These are phyloP conservation scores for Lasiodiplodia sp. DNA, from an alignment of 2,329 filamentous ascomycete genomes.

Conservation along the genomic window DNA sequence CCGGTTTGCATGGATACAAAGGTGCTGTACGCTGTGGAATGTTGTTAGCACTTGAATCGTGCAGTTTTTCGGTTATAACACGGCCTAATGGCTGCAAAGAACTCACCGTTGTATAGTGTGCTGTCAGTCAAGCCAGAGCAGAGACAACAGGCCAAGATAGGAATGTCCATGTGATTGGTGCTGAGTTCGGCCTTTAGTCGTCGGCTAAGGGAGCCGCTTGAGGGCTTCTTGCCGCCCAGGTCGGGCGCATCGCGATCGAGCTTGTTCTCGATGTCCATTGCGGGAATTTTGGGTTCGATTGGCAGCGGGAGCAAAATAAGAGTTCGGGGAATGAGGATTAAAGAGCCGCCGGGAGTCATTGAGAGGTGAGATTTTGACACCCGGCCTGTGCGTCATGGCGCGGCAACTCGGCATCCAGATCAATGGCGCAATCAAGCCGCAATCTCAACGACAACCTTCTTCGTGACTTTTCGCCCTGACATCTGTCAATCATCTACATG, in stretches of 20 bases:
- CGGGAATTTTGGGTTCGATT: background rate
- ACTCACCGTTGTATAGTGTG: slow-evolving; percentile 71
- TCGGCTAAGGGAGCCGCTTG: background rate
- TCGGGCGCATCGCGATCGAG: slow-evolving; percentile 3
- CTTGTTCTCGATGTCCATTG: slow-evolving; percentile 26
- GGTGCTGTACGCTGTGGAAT: slow-evolving; percentile 65
- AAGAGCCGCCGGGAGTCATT: background rate
- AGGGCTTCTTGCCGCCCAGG: background rate
- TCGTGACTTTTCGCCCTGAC: background rate
- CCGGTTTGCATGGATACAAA: slow-evolving; percentile 88
- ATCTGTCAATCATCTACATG: background rate
- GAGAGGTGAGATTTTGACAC: slow-evolving; percentile 14
- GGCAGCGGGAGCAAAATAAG: background rate
- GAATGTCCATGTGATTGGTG: slow-evolving; percentile 70
- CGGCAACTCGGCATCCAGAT: background rate
- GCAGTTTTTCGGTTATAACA: no score
- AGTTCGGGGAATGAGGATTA: background rate
- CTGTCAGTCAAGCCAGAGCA: slow-evolving; percentile 82
- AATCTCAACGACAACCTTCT: background rate
- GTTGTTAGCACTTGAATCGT: background rate
- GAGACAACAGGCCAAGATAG: slow-evolving; percentile 75
- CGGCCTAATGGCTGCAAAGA: background rate
- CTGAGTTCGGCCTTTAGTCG: slow-evolving; percentile 56
- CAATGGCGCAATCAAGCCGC: background rate
- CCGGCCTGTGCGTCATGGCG: slow-evolving; percentile 14